These are phyloP conservation scores for Hibiscus syriacus DNA, from an alignment of 345 rosid genomes.

Conservation along the genomic window DNA sequence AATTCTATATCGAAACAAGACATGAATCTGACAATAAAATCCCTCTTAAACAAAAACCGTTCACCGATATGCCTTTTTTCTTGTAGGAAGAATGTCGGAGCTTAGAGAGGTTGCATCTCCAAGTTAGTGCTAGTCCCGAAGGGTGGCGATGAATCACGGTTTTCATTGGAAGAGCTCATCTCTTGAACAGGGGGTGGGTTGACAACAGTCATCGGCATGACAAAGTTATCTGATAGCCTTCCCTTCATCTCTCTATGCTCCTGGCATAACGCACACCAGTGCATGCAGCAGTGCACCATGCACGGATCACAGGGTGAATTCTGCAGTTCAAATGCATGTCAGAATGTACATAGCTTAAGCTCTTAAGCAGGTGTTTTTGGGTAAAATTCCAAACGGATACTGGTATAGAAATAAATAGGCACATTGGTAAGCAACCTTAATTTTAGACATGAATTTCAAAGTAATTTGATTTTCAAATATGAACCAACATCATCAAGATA, in stretches of 20 bases:
- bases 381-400: neutral
- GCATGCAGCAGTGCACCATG: conserved; percentile 62
- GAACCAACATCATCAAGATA: neutral
- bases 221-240: conserved; percentile 62
- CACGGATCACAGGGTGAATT: conserved; percentile 88
- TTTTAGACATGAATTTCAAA: neutral
- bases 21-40: neutral
- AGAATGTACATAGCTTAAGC: neutral
- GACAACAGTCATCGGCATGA: conserved; percentile 83
- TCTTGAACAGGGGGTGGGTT: conserved; percentile 88
- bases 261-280: conserved; percentile 74
- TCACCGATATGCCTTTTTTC: neutral
- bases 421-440: neutral
- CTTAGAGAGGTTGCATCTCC: conserved; percentile 58
- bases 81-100: neutral
- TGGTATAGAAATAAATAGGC: neutral
- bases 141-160: conserved; percentile 29
- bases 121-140: conserved; percentile 34
- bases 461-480: neutral
- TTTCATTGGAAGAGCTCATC: conserved; percentile 51
- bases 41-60: neutral
- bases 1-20: neutral
- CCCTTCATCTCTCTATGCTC: conserved; percentile 88
- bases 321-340: conserved; percentile 29
- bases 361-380: neutral